These are phyloP conservation scores for Pecoramyces ruminantium DNA, from an alignment of 192 early-diverging fungal species.

Conservation along the genomic window DNA sequence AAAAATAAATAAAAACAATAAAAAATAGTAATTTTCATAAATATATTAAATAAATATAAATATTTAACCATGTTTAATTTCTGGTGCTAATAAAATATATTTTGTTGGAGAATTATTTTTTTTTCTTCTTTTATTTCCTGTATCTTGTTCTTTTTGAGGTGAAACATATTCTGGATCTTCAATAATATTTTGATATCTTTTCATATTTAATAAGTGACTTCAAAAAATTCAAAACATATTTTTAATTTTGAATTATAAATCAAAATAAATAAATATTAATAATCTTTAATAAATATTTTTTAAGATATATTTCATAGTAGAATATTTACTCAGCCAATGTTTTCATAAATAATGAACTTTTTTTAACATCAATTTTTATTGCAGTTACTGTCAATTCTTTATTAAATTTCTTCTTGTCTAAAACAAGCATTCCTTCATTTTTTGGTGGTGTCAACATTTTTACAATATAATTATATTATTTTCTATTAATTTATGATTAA, in stretches of 20 bases:
- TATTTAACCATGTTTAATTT: background rate
- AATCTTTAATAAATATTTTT: too few relatives aligned
- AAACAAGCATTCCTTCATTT: background rate
- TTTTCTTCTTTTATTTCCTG: background rate
- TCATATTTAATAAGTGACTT: background rate
- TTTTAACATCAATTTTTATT: background rate
- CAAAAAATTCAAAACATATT: background rate
- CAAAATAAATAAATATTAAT: too few relatives aligned
- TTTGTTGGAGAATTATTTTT: background rate
- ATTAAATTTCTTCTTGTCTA: background rate
- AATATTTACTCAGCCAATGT: background rate
- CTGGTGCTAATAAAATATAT: background rate
- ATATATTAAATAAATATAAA: too few relatives aligned
- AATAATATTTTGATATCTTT: background rate
- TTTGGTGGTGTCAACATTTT: background rate
- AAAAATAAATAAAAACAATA: too few relatives aligned
- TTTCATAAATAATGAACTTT: background rate
- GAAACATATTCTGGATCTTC: background rate
- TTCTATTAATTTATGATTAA: too few relatives aligned
- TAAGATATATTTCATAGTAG: too few relatives aligned
- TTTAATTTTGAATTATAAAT: too few relatives aligned
- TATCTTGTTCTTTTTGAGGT: background rate
- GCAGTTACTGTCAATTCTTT: background rate
- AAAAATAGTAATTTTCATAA: too few relatives aligned
- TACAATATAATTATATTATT: too few relatives aligned